phyloP scores from a whole-genome alignment of 2,329 filamentous ascomycete genomes.

The Lecanosticta acicola region DNA sequence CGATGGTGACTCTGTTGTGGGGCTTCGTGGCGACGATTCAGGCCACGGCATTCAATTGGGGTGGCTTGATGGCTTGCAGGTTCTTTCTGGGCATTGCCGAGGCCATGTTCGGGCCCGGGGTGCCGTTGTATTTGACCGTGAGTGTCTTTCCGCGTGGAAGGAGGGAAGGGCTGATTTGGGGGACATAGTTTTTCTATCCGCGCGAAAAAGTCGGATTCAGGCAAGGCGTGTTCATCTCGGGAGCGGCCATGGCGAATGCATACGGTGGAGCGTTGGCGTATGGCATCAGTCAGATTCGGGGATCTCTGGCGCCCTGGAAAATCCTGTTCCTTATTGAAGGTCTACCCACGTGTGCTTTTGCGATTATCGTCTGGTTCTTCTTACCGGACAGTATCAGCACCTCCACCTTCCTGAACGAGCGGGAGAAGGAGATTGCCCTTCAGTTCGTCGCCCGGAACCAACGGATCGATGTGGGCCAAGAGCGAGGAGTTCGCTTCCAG shows the following conservation, averaged over 20 bases:
- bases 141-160: too few relatives aligned
- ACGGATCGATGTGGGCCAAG: constrained; percentile 15
- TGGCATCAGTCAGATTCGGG: constrained; percentile 57
- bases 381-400: constrained; percentile 44
- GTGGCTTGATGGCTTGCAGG: constrained; percentile 45
- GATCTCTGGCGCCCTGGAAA: constrained; percentile 57
- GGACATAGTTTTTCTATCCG: constrained; percentile 50
- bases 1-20: constrained; percentile 41
- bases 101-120: constrained; percentile 40
- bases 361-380: constrained; percentile 47
- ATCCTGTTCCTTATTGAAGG: constrained; percentile 59
- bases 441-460: constrained; percentile 19
- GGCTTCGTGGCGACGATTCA: constrained; percentile 46
- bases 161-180: too few relatives aligned
- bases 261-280: constrained; percentile 66
- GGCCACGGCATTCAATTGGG: constrained; percentile 41
- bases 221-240: constrained; percentile 49
- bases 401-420: constrained; percentile 40
- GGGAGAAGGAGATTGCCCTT: constrained; percentile 39
- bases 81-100: constrained; percentile 43
- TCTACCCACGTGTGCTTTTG: constrained; percentile 52
- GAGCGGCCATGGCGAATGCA: constrained; percentile 67
- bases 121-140: constrained; percentile 56
- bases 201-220: constrained; percentile 53
- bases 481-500: constrained; percentile 16